phyloP scores from a whole-genome alignment of 176 grass and related monocot genomes.

The Panicum miliaceum region DNA sequence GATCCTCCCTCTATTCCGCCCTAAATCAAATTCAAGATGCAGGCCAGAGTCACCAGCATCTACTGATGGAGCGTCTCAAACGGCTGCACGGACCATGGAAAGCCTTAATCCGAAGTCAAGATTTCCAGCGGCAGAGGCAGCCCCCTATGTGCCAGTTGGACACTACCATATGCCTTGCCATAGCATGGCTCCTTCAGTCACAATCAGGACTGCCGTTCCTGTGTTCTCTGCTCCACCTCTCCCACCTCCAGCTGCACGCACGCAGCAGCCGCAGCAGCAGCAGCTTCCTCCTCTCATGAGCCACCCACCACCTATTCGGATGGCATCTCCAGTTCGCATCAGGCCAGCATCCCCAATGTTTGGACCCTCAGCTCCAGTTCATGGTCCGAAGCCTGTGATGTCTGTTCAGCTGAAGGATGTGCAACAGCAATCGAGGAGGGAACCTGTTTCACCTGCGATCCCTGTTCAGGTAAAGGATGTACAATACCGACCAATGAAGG shows the following conservation, averaged over 20 bases:
- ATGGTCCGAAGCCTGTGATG: constrained; percentile 45
- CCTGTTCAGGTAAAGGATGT: constrained; percentile 78
- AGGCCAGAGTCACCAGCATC: constrained; percentile 57
- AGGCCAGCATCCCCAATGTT: constrained; percentile 74
- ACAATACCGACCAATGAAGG: constrained; percentile 37
- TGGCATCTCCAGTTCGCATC: constrained; percentile 87
- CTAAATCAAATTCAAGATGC: constrained; percentile 66
- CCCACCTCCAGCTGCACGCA: constrained; percentile 56
- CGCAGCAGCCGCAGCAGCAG: constrained; percentile 50
- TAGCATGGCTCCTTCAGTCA: constrained; percentile 93
- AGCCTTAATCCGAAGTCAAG: constrained; percentile 56
- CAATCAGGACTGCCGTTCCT: constrained; percentile 84
- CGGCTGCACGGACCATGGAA: constrained; percentile 33
- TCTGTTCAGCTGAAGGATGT: constrained; percentile 76
- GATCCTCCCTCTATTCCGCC: constrained; percentile 91
- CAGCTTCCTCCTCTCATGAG: constrained; percentile 77
- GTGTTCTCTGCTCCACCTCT: constrained; percentile 97
- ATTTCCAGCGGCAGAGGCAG: constrained; percentile 75
- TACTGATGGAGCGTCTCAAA: constrained; percentile 48
- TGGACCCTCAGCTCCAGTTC: constrained; percentile 47
- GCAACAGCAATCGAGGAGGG: constrained; percentile 35
- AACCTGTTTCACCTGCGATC: constrained; percentile 34
- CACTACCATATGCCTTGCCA: constrained; percentile 74
- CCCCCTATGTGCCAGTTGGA: constrained; percentile 91
- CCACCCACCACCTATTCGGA: constrained; percentile 63